These are phyloP conservation scores for Myxozyma geophila DNA, from an alignment of 805 yeast genomes.

Conservation along the genomic window DNA sequence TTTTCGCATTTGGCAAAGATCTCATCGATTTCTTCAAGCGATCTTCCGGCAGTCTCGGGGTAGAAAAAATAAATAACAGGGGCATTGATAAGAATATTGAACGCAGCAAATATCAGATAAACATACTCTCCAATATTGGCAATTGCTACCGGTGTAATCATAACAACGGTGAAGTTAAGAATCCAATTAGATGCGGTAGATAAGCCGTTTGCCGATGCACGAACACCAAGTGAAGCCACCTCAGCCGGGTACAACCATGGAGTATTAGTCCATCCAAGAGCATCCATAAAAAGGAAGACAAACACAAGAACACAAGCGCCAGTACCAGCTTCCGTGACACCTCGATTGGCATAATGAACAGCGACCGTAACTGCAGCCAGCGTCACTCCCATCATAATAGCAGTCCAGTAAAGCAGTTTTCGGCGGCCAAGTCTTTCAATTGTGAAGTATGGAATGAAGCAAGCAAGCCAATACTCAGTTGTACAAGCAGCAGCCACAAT, in stretches of 20 bases:
- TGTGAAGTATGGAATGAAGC: slow-evolving; percentile 59
- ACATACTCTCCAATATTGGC: slow-evolving; percentile 57
- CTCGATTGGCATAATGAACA: slow-evolving; percentile 46
- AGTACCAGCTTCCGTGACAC: slow-evolving; percentile 40
- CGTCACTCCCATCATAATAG: slow-evolving; percentile 39
- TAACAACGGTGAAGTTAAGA: slow-evolving; percentile 61
- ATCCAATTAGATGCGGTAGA: slow-evolving; percentile 64
- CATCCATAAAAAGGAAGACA: slow-evolving; percentile 40
- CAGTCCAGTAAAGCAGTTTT: slow-evolving; percentile 20
- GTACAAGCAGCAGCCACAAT: slow-evolving; percentile 54
- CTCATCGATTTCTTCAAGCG: slow-evolving; percentile 59
- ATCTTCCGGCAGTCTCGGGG: slow-evolving; percentile 67
- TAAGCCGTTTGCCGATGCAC: slow-evolving; percentile 59
- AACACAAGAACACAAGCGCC: slow-evolving; percentile 39
- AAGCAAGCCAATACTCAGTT: slow-evolving; percentile 47
- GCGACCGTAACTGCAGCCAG: slow-evolving; percentile 47
- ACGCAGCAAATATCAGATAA: slow-evolving; percentile 62
- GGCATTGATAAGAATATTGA: slow-evolving; percentile 52
- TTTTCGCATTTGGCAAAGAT: slow-evolving; percentile 38
- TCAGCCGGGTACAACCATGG: slow-evolving; percentile 33
- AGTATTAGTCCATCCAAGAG: slow-evolving; percentile 39
- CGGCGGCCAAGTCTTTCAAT: slow-evolving; percentile 62
- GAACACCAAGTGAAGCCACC: slow-evolving; percentile 52
- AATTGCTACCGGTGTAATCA: slow-evolving; percentile 59
- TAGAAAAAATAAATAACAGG: slow-evolving; percentile 53